phyloP scores from a whole-genome alignment of 129 eudicot genomes.

The Chrysanthemum makinoi region DNA sequence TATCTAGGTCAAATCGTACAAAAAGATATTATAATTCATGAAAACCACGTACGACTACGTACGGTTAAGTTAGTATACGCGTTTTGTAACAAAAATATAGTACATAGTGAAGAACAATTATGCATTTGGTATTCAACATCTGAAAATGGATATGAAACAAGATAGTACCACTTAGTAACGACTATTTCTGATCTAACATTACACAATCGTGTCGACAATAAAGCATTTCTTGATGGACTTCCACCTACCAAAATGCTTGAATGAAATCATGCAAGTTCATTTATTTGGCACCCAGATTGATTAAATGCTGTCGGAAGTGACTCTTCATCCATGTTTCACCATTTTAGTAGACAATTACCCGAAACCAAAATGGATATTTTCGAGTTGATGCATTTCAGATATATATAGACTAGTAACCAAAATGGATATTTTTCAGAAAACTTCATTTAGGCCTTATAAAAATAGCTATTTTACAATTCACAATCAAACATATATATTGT shows the following conservation, averaged over 20 bases:
- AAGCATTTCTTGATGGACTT: neutral
- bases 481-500: conserved; percentile 20
- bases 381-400: neutral
- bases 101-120: too few species aligned
- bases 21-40: too few species aligned
- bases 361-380: neutral
- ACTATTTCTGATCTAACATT: neutral
- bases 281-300: neutral
- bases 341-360: neutral
- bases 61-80: too few species aligned
- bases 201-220: neutral
- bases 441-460: conserved; percentile 6
- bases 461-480: conserved; percentile 25
- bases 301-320: neutral
- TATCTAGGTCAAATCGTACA: too few species aligned
- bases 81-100: too few species aligned
- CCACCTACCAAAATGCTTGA: neutral
- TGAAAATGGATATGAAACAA: too few species aligned
- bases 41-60: too few species aligned
- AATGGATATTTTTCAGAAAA: neutral
- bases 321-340: neutral
- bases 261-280: neutral
- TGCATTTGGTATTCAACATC: too few species aligned
- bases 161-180: too few species aligned
- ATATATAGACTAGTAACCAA: neutral